These are phyloP conservation scores for Naganishia vaughanmartiniae DNA, from an alignment of 768 basidiomycete genomes.

Conservation along the genomic window DNA sequence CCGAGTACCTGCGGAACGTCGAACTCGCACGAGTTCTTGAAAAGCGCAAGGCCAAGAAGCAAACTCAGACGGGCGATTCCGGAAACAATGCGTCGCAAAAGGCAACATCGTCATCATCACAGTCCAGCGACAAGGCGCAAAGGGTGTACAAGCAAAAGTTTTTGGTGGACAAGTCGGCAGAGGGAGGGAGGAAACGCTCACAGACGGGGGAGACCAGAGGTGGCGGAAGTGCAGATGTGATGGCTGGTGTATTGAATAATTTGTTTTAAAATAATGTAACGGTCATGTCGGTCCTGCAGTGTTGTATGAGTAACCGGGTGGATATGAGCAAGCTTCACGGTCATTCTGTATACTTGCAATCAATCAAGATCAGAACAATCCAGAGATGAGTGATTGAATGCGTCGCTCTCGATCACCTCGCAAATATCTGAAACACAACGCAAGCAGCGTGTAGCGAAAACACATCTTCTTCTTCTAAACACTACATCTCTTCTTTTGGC, in stretches of 20 bases:
- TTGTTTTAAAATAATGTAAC: background rate
- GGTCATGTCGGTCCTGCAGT: too few relatives aligned
- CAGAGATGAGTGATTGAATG: background rate
- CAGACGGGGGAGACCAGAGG: background rate
- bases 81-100: background rate
- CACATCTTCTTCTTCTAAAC: too few relatives aligned
- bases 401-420: background rate
- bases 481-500: too few relatives aligned
- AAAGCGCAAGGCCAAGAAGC: conserved; percentile 50
- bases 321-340: background rate
- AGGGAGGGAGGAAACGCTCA: conserved; percentile 6
- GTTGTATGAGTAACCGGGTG: background rate
- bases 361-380: too few relatives aligned
- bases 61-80: conserved; percentile 22
- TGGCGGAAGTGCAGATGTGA: background rate
- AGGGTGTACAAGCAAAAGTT: conserved; percentile 22
- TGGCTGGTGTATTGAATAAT: conserved; percentile 4
- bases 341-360: too few relatives aligned
- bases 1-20: conserved; percentile 88
- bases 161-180: conserved; percentile 9
- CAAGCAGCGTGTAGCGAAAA: background rate
- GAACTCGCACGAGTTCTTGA: conserved; percentile 74
- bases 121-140: conserved; percentile 17
- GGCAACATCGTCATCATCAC: background rate
- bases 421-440: background rate